phyloP scores from a whole-genome alignment of 148 eudicot genomes.

The Rhododendron griersonianum region DNA sequence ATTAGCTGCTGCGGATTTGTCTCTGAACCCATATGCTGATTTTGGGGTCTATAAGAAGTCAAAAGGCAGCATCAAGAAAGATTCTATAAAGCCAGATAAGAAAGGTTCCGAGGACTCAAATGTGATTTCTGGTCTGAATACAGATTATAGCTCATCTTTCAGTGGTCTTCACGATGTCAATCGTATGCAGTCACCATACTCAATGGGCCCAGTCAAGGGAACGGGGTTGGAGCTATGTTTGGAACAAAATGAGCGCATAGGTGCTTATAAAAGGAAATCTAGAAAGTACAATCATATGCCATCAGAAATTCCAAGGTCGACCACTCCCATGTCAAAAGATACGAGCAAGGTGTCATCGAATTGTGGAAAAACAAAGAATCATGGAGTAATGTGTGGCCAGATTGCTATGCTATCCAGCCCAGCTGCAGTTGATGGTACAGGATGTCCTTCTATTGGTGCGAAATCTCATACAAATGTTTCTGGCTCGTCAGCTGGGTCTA shows the following conservation, averaged over 20 bases:
- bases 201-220: slow-evolving; percentile 2
- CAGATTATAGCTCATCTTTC: neutral
- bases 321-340: slow-evolving; percentile 12
- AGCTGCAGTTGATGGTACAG: slow-evolving; percentile 7
- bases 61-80: slow-evolving; percentile 25
- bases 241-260: slow-evolving; percentile 3
- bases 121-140: slow-evolving; percentile 13
- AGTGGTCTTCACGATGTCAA: slow-evolving; percentile 9
- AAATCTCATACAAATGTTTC: neutral
- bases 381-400: slow-evolving; percentile 13
- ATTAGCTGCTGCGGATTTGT: slow-evolving; percentile 33
- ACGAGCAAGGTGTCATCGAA: neutral
- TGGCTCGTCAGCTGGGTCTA: neutral
- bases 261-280: neutral
- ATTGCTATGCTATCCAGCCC: neutral
- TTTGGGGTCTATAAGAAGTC: slow-evolving; percentile 26
- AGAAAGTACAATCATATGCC: slow-evolving; percentile 18
- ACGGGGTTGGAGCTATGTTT: slow-evolving; percentile 6
- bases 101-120: slow-evolving; percentile 16
- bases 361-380: slow-evolving; percentile 7
- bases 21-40: slow-evolving; percentile 34
- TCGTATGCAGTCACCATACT: neutral
- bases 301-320: slow-evolving; percentile 8
- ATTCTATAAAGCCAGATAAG: slow-evolving; percentile 19
- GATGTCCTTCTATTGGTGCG: neutral